Conservation (phyloP, 805 yeast species). For the Limtongia smithiae region DNA sequence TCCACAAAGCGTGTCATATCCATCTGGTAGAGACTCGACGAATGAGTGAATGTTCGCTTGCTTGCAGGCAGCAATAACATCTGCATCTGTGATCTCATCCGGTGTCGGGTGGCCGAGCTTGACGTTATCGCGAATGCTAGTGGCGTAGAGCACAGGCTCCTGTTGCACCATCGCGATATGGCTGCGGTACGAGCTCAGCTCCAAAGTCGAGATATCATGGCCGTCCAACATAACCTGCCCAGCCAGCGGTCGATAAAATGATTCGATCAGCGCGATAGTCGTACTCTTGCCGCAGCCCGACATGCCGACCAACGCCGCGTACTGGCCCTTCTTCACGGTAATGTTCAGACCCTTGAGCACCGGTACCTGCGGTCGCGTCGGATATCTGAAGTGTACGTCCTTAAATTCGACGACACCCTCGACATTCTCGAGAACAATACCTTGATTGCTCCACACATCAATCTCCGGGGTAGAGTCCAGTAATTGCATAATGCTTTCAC, state of each 20-base stretch:
- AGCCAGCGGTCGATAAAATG: constrained; percentile 49
- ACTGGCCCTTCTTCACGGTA: constrained; percentile 65
- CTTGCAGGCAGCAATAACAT: constrained; percentile 43
- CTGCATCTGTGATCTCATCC: constrained; percentile 39
- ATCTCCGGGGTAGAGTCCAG: constrained; percentile 38
- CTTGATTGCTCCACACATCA: constrained; percentile 34
- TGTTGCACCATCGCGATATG: constrained; percentile 63
- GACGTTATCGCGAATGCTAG: constrained; percentile 72
- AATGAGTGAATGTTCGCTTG: constrained; percentile 53
- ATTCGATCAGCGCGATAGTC: constrained; percentile 51
- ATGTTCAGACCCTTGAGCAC: constrained; percentile 32
- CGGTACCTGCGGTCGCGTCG: constrained; percentile 34
- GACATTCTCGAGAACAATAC: constrained; percentile 32
- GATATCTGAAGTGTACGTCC: constrained; percentile 36
- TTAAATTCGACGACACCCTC: constrained; percentile 55
- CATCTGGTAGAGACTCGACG: constrained; percentile 51
- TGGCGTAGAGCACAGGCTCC: constrained; percentile 62
- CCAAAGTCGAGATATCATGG: constrained; percentile 45
- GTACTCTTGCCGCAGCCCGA: constrained; percentile 49
- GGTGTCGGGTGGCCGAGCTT: constrained; percentile 39
- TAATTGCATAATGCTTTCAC: constrained; percentile 37
- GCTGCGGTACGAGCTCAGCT: constrained; percentile 49
- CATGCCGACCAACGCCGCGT: constrained; percentile 90
- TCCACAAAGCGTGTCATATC: constrained; percentile 49
- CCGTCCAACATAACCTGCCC: constrained; percentile 56